These are phyloP conservation scores for Erigeron philadelphicus DNA, from an alignment of 140 eudicot species.

Conservation along the genomic window DNA sequence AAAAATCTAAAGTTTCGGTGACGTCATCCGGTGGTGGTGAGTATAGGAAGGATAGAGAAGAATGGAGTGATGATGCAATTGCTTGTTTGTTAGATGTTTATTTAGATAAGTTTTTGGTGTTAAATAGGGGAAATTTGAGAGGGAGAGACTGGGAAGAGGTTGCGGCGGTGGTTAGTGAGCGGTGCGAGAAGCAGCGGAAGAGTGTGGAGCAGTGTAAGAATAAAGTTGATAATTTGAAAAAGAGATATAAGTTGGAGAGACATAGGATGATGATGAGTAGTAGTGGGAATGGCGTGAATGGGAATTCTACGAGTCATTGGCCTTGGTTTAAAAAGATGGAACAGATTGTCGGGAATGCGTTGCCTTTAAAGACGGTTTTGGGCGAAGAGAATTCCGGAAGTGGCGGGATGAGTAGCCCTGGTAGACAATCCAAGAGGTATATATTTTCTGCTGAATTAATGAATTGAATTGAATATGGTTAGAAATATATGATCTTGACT, in stretches of 20 bases:
- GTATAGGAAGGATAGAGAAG: constrained; percentile 91
- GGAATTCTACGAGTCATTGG: constrained; percentile 59
- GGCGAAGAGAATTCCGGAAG: constrained; percentile 57
- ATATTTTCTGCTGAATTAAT: not conserved
- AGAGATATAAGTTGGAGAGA: constrained; percentile 84
- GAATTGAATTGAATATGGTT: not conserved
- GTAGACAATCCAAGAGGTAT: constrained; percentile 72
- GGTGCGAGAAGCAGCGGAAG: constrained; percentile 78
- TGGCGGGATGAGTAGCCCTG: constrained; percentile 43
- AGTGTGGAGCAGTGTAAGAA: constrained; percentile 97
- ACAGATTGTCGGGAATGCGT: constrained; percentile 67
- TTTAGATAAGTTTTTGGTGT: constrained; percentile 64
- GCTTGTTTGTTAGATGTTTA: constrained; percentile 84
- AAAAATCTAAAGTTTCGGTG: constrained; percentile 38
- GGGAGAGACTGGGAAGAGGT: constrained; percentile 99
- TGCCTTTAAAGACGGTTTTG: constrained; percentile 46
- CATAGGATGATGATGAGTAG: constrained; percentile 48
- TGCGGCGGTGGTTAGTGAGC: constrained; percentile 70
- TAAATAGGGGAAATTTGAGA: constrained; percentile 83
- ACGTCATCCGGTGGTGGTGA: constrained; percentile 40
- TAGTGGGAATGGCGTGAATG: constrained; percentile 40
- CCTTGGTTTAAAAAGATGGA: constrained; percentile 98
- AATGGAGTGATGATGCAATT: constrained; percentile 92
- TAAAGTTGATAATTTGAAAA: constrained; percentile 95
- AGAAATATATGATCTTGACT: not conserved